Evolutionary conservation across 2,329 filamentous ascomycete genomes (phyloP), one percentile per base, ranked within the genome.

Genomic region (Aspergillus quadrilineatus): DNA sequence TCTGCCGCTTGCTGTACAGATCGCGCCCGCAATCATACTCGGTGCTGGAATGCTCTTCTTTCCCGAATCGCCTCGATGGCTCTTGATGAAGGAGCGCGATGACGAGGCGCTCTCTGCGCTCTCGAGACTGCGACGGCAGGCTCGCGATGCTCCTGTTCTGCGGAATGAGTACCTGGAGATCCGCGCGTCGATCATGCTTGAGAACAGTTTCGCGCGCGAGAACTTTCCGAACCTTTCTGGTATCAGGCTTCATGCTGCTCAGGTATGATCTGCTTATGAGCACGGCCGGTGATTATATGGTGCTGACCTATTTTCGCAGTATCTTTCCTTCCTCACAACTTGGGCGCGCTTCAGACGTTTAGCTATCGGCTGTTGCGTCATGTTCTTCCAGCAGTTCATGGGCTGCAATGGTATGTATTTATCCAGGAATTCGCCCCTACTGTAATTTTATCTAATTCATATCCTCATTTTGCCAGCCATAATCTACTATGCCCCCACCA

Each of bases 11-110:
- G 66, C 77, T 2, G 62, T 82, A 4, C 80, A 82, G 53, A 74
- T 81, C 14, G 55, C 71, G 8, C 75, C 75, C 0, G 75, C 75
- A 1, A 46, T 76, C 0, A 62, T 71, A 14, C 62, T 78, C 1
- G 71, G 75, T 3, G 56, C 72, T 2, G 74, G 75, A 7, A 76
- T 77, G 63, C 30, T 73, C 4, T 81, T 82, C 66, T 76, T 84
- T 58, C 83, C 83, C 0, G 83, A 80, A 54, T 83, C 82, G 0
- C 83, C 83, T 0, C 75, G 83, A 26, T 85, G 82, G 47, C 47
- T 50, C 2, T 7, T 50, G 34, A 77, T 76, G 61, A 74, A 77
- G 50, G 77, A 77, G 36, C 75, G 77, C 4, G 75, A 83, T 49
- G 72, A 79, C 3, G 81, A 84, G 14, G 77, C 78, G 0, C 68